Evolutionary conservation across 2,329 filamentous ascomycete species (phyloP), one percentile per base, ranked within the genome.

Genomic region (Penicillium polonicum): DNA sequence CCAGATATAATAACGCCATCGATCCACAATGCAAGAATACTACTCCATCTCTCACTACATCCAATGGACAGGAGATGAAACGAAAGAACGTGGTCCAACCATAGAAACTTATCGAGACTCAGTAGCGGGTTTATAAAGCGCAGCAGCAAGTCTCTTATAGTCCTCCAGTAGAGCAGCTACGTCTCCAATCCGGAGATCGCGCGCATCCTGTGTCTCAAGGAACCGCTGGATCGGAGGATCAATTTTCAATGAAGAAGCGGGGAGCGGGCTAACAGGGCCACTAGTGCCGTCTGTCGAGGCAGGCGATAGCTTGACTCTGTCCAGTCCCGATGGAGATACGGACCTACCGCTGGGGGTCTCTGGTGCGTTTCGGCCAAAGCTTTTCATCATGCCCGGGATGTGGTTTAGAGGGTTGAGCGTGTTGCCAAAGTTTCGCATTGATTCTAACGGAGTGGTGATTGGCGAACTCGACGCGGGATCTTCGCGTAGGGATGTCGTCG

Each of bases 351-450:
- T 67, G 44, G 67, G 80, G 9, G 79, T 74, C 21, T 79, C 74
- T 23, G 79, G 68, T 3, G 70, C 60, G 39, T 63, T 72, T 45
- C 77, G 75, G 27, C 90, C 89, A 66, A 96, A 93, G 0, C 87
- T 87, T 55, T 89, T 85, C 65, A 95, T 88, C 70, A 94, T 91
- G 35, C 86, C 82, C 9, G 88, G 86, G 51, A 96, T 84, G 51
- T 91, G 85, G 44, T 87, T 90, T 72, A 96, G 87, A 3, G 91
- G 91, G 67, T 96, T 96, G 35, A 96, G 79, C 0, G 88, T 88
- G 71, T 84, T 94, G 38, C 91, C 88, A 59, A 96, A 82, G 70
- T 84, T 93, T 54, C 90, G 86, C 79, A 96, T 88, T 13, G 90
- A 91, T 62, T 95, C 91, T 2, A 95, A 84, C 13, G 89, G 87